phyloP scores from a whole-genome alignment of 2,329 filamentous ascomycete species.

The Fusarium sp. region DNA sequence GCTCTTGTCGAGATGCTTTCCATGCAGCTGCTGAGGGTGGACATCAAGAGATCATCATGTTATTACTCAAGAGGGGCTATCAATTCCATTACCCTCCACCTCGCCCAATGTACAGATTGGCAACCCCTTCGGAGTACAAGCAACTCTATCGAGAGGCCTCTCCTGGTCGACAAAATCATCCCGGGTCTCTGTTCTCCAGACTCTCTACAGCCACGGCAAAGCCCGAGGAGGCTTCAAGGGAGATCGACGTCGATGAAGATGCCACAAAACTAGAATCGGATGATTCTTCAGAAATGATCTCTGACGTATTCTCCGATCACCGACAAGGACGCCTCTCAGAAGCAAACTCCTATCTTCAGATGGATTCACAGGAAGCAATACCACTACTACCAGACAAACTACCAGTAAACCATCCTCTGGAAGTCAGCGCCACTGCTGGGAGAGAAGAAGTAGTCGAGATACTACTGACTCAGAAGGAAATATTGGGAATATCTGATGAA shows the following conservation, averaged over 20 bases:
- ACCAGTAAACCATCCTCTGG: not conserved
- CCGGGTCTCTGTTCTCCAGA: not conserved
- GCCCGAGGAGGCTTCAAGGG: not conserved
- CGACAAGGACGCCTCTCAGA: too few relatives aligned
- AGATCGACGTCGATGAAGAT: not conserved
- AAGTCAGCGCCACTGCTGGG: not conserved
- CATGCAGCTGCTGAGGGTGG: slow-evolving; percentile 28
- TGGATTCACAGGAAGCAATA: too few relatives aligned
- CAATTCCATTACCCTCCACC: not conserved
- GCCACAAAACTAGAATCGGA: not conserved
- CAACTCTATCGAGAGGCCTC: not conserved
- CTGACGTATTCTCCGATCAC: not conserved
- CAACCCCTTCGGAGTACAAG: not conserved
- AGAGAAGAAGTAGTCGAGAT: not conserved
- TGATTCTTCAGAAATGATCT: not conserved
- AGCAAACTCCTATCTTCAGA: too few relatives aligned
- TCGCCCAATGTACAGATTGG: not conserved
- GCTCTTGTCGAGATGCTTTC: slow-evolving; percentile 14
- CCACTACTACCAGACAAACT: too few relatives aligned
- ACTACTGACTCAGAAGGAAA: not conserved
- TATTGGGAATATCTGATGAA: not conserved
- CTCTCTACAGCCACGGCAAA: not conserved
- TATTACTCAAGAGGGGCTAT: slow-evolving; percentile 12
- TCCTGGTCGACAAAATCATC: not conserved
- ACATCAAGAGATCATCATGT: slow-evolving; percentile 7